phyloP scores from a whole-genome alignment of 805 yeast genomes.

The Wickerhamiella hasegawae region DNA sequence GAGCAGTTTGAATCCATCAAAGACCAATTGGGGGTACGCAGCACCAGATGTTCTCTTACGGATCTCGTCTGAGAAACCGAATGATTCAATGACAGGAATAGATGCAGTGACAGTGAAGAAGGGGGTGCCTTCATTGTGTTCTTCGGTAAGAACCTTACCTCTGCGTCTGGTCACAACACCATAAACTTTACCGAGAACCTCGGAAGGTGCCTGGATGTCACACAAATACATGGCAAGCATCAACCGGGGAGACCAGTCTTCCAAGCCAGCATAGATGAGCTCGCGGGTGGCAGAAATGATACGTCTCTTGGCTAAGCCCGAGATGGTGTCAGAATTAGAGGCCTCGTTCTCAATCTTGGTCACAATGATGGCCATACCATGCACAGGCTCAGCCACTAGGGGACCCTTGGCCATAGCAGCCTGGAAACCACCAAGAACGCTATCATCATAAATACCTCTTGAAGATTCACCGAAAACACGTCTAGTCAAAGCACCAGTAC shows the following conservation, averaged over 20 bases:
- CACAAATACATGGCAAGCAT: conserved; percentile 87
- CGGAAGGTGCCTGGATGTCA: conserved; percentile 90
- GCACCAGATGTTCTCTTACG: conserved; percentile 91
- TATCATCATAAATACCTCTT: conserved; percentile 33
- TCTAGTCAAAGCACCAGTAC: conserved; percentile 16
- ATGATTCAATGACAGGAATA: conserved; percentile 88
- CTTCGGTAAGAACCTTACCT: conserved; percentile 77
- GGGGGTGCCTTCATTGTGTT: conserved; percentile 96
- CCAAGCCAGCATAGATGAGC: conserved; percentile 48
- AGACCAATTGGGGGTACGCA: conserved; percentile 88
- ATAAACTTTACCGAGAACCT: conserved; percentile 87
- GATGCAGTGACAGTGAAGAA: conserved; percentile 75
- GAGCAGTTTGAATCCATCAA: conserved; percentile 71
- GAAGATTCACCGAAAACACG: conserved; percentile 13
- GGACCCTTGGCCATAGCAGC: conserved; percentile 77
- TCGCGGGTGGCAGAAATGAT: conserved; percentile 60
- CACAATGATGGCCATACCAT: conserved; percentile 37
- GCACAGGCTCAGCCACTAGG: conserved; percentile 69
- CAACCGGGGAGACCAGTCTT: conserved; percentile 76
- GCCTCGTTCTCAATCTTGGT: conserved; percentile 16
- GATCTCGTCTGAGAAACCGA: conserved; percentile 91
- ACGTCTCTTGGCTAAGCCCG: conserved; percentile 40
- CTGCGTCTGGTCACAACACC: conserved; percentile 82
- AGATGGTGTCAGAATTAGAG: conserved; percentile 4
- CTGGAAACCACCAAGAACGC: conserved; percentile 70